Conservation (phyloP, 2,329 filamentous ascomycete species). For the Aureobasidium lini region DNA sequence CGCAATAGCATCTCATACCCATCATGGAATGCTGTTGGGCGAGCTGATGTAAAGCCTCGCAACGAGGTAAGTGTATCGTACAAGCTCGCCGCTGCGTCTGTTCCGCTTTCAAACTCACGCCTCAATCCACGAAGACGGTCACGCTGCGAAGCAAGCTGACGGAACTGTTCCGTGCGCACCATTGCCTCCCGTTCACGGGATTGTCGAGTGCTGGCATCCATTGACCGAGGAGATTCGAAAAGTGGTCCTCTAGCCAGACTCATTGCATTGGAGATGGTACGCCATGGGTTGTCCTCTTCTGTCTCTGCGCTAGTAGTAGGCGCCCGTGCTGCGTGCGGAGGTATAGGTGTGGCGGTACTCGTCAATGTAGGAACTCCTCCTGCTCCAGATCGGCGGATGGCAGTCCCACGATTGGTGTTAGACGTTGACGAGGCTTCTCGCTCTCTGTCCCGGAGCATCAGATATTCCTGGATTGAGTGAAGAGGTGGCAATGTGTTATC, state of each 20-base stretch:
- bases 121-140: constrained; percentile 7
- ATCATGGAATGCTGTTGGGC: constrained; percentile 7
- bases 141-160: constrained; percentile 4
- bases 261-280: constrained; percentile 41
- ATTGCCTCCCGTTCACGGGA: constrained; percentile 1
- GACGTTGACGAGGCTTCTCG: background rate
- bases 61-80: constrained; percentile 8
- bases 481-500: constrained; percentile 13
- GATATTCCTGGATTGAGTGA: constrained; percentile 14
- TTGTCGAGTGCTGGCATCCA: constrained; percentile 12
- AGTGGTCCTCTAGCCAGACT: constrained; percentile 29
- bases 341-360: background rate
- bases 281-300: constrained; percentile 37
- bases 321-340: constrained; percentile 13
- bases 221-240: constrained; percentile 21
- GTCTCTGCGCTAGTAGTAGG: background rate
- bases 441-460: constrained; percentile 7
- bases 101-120: constrained; percentile 10
- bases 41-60: background rate
- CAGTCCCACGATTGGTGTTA: background rate
- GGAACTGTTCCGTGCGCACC: constrained; percentile 8
- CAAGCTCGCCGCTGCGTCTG: constrained; percentile 1
- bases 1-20: constrained; percentile 6
- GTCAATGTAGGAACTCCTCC: background rate
- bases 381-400: background rate